A percentile compares a stretch with the other conserved stretches of the same genome.
Conservation (phyloP, 2,329 filamentous ascomycete genomes). For the Nemania bipapillata region DNA sequence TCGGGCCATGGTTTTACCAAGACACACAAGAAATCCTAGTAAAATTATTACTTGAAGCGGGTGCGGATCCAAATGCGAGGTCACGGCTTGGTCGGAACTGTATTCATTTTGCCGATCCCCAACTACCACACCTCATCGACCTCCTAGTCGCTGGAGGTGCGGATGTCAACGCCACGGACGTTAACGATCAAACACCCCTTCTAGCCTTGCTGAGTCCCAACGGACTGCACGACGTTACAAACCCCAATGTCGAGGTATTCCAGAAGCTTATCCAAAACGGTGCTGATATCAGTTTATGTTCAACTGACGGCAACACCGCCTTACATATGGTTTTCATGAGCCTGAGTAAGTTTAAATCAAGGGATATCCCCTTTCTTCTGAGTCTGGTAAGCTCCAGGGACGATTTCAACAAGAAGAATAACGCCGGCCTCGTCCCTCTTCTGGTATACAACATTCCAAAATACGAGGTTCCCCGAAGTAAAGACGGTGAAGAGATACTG, state of each 20-base stretch:
- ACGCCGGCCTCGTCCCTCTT: constrained; percentile 3
- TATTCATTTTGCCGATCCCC: constrained; percentile 8
- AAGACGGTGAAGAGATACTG: constrained; percentile 2
- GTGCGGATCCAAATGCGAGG: constrained; percentile 12
- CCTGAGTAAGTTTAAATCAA: not conserved
- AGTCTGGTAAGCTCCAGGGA: constrained; percentile 2
- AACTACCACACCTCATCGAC: constrained; percentile 2
- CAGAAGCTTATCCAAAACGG: constrained; percentile 6
- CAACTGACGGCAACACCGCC: not conserved
- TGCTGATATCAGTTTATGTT: not conserved
- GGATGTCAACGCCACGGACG: constrained; percentile 6
- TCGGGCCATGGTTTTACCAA: not conserved
- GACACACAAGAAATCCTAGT: not conserved
- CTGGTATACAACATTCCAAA: not conserved
- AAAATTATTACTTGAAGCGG: not conserved
- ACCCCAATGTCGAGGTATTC: not conserved
- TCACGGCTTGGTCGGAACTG: constrained; percentile 7
- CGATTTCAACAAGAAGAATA: not conserved
- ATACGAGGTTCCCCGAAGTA: not conserved
- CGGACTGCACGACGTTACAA: not conserved
- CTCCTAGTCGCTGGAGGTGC: not conserved
- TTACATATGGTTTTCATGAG: constrained; percentile 13
- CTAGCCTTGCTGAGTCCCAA: not conserved
- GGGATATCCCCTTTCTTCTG: constrained; percentile 5
- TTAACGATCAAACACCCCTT: not conserved